Evolutionary conservation across 495 filamentous ascomycete species (phyloP).

Genomic region (Aspergillus ellipticus): DNA sequence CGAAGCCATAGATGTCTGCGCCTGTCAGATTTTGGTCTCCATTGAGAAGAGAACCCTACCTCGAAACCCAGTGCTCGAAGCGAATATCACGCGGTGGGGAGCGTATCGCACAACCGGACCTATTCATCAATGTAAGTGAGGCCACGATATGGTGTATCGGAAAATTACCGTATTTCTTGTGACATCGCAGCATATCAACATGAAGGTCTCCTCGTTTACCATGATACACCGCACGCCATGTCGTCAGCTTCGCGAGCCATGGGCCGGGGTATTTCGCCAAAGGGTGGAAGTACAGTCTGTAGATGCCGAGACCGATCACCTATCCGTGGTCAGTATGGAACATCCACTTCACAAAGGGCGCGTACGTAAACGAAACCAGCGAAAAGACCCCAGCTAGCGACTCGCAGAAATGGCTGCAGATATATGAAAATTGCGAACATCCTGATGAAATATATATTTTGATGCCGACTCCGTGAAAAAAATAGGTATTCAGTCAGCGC

Average conservation of each 20-base stretch:
- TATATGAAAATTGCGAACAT: too few relatives aligned
- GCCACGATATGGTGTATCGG: too few relatives aligned
- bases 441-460: too few relatives aligned
- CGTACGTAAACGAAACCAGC: too few relatives aligned
- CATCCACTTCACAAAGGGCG: too few relatives aligned
- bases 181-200: background rate
- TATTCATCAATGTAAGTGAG: slow-evolving; percentile 2
- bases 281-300: slow-evolving; percentile 36
- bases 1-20: slow-evolving; percentile 29
- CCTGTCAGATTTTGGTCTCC: background rate
- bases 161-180: background rate
- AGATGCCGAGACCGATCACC: slow-evolving; percentile 5
- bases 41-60: background rate
- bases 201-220: background rate
- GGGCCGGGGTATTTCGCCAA: slow-evolving; percentile 40
- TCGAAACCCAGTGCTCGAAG: background rate
- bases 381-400: too few relatives aligned
- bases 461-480: too few relatives aligned
- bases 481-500: too few relatives aligned
- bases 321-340: too few relatives aligned
- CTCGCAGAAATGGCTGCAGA: too few relatives aligned
- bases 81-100: background rate
- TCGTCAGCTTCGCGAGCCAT: slow-evolving; percentile 26
- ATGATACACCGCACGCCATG: slow-evolving; percentile 18
- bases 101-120: background rate